phyloP scores from a whole-genome alignment of 106 monocot genomes.

The Apostasia ramifera region DNA sequence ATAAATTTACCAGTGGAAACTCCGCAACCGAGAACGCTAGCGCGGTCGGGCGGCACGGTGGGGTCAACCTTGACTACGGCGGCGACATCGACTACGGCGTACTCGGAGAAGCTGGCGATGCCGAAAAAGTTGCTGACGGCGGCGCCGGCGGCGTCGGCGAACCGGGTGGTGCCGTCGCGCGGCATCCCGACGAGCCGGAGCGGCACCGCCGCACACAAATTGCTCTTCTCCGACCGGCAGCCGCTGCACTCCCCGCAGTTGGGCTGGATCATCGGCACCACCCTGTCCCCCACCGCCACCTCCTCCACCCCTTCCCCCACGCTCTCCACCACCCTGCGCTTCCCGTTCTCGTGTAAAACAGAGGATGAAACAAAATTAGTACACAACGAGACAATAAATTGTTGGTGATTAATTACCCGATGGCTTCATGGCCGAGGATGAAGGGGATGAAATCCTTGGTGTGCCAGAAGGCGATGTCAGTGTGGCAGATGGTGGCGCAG shows the following conservation, averaged over 20 bases:
- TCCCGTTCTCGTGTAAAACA: not conserved
- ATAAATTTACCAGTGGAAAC: constrained; percentile 54
- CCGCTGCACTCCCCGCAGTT: constrained; percentile 56
- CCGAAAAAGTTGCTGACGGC: constrained; percentile 39
- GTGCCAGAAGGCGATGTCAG: constrained; percentile 82
- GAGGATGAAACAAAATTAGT: not conserved
- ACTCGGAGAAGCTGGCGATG: constrained; percentile 88
- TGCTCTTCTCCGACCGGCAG: constrained; percentile 64
- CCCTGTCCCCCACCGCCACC: constrained; percentile 53
- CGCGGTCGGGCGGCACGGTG: constrained; percentile 48
- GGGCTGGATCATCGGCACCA: constrained; percentile 63
- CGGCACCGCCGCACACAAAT: constrained; percentile 50
- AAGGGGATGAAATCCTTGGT: constrained; percentile 28
- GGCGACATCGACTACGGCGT: constrained; percentile 80
- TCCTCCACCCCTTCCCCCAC: constrained; percentile 69
- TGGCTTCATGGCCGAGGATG: constrained; percentile 82
- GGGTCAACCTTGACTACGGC: constrained; percentile 46
- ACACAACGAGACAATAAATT: not conserved
- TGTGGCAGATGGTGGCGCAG: constrained; percentile 92
- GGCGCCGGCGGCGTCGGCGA: constrained; percentile 32
- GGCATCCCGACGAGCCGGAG: constrained; percentile 40
- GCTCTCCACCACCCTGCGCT: constrained; percentile 75
- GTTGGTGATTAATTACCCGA: constrained; percentile 40
- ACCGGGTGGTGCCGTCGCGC: constrained; percentile 27
- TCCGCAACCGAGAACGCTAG: constrained; percentile 91